Evolutionary conservation across 2,329 filamentous ascomycete species (phyloP).

Genomic region (Dactylellina sp.): DNA sequence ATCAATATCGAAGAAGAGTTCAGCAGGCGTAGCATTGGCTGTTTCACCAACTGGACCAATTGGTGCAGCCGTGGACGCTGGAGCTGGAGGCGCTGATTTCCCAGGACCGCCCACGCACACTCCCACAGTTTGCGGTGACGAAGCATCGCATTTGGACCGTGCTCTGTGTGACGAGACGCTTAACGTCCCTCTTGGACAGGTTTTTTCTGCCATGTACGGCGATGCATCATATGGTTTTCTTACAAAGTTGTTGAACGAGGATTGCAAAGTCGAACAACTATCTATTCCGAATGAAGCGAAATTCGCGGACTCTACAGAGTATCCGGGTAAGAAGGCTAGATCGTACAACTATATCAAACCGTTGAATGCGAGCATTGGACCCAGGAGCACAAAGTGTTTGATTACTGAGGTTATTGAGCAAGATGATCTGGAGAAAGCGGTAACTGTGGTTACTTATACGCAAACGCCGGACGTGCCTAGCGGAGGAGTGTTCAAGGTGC

Average conservation of each 20-base stretch:
- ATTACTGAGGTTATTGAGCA: conserved; percentile 85
- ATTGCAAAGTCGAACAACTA: conserved; percentile 90
- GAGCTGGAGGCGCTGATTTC: conserved; percentile 72
- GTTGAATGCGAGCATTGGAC: conserved; percentile 83
- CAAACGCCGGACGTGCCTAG: conserved; percentile 95
- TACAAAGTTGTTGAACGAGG: conserved; percentile 83
- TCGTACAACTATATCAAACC: conserved; percentile 92
- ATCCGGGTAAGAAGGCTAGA: conserved; percentile 77
- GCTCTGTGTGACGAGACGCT: conserved; percentile 86
- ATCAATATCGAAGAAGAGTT: conserved; percentile 77
- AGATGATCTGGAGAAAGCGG: conserved; percentile 86
- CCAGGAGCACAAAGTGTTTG: conserved; percentile 93
- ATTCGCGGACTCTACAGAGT: conserved; percentile 72
- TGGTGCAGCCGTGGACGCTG: conserved; percentile 61
- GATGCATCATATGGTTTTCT: conserved; percentile 82
- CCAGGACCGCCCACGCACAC: conserved; percentile 85
- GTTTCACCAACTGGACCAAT: conserved; percentile 62
- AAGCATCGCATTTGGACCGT: conserved; percentile 78
- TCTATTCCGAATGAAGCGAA: conserved; percentile 72
- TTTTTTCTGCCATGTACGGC: conserved; percentile 90
- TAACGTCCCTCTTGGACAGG: conserved; percentile 86
- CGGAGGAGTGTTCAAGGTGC: conserved; percentile 89
- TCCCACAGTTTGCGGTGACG: conserved; percentile 86
- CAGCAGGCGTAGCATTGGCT: conserved; percentile 66
- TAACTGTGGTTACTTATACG: conserved; percentile 83